Evolutionary conservation across 345 rosid genomes (phyloP), one percentile per base, ranked within the genome.

Genomic region (Brassica carinata): DNA sequence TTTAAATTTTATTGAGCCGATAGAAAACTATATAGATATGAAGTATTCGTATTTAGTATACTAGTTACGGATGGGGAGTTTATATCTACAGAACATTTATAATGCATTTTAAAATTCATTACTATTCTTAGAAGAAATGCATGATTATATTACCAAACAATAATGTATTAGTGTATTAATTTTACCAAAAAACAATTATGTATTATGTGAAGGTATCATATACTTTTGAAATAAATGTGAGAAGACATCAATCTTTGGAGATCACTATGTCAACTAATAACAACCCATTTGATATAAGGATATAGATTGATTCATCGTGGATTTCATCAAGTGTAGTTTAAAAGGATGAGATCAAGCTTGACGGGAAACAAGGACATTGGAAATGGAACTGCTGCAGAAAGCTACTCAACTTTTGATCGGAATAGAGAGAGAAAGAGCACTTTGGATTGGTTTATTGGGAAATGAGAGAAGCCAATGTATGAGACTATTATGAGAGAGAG

Each of bases 391-490:
- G 58, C 10, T 74, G 83, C 83, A 80, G 83, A 80, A 80, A 80
- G 83, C 79, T 74, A 74, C 71, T 62, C 75, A 62, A 68, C 83
- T 80, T 80, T 33, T 63, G 75, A 74, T 74, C 74, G 74, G 74
- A 79, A 67, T 30, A 78, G 70, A 10, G 73, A 58, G 64, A 59
- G 67, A 71, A 57, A 71, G 71, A 7, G 69, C 74, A 68, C 17
- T 51, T 62, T 80, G 79, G 71, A 61, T 68, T 80, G 73, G 68
- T 77, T 43, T 18, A 59, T n/a, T 64, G 84, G 88, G 87, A 86
- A 82, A 73, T 70, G 81, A 72, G 69, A 73, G 69, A 66, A 79
- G 53, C 64, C 78, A 79, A 58, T 73, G 55, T 43, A 30, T 73
- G 36, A 59, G 73, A 79, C 45, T 69, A 67, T 67, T 8, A 79